These are phyloP conservation scores for Corymbia citriodora DNA, from an alignment of 441 rosid genomes.

Conservation along the genomic window DNA sequence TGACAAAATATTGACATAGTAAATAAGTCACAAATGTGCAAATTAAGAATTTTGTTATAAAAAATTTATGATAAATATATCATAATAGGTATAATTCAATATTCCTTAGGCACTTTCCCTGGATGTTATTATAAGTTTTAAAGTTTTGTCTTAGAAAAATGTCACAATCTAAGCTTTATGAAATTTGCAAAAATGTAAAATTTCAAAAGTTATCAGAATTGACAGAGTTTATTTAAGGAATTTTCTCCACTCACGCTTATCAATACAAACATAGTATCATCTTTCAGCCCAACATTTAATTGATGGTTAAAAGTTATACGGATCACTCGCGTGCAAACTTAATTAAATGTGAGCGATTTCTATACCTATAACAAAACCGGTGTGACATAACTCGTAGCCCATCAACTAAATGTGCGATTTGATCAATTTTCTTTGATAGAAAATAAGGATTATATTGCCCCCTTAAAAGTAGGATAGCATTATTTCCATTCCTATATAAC, in stretches of 20 bases:
- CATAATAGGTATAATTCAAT: no score
- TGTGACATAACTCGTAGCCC: background rate
- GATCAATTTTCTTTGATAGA: background rate
- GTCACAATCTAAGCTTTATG: background rate
- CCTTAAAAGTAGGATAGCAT: background rate
- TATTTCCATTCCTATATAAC: background rate
- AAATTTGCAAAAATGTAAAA: background rate
- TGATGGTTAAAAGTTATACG: background rate
- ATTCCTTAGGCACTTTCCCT: no score
- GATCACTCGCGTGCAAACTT: background rate
- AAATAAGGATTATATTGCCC: background rate
- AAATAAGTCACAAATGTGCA: no score
- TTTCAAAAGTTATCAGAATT: background rate
- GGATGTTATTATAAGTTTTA: background rate
- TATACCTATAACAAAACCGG: background rate
- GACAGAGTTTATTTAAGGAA: background rate
- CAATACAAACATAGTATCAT: no score
- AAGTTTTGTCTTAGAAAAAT: background rate
- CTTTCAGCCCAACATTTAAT: background rate
- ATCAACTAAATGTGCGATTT: background rate
- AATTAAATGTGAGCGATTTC: background rate
- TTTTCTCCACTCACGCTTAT: background rate
- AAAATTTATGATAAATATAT: no score
- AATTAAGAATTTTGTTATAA: no score
- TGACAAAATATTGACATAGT: rapidly evolving